Evolutionary conservation across 2,329 filamentous ascomycete genomes (phyloP), one percentile per base, ranked within the genome.

Genomic region (Parascedosporium putredinis): DNA sequence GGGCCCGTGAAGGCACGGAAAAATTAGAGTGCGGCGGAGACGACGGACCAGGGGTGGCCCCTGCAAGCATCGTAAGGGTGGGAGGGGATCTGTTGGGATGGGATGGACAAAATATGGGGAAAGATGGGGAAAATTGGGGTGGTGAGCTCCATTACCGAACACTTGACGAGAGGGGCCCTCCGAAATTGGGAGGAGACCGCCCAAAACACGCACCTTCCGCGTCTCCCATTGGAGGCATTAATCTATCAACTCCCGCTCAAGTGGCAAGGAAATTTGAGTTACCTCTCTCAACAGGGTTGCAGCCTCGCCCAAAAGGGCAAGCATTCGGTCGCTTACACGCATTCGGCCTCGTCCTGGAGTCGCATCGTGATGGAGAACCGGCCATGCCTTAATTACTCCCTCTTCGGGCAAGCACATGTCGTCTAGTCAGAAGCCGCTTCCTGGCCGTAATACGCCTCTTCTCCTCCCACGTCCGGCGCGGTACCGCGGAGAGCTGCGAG

Each of bases 211-310:
- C n/a, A n/a, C n/a, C n/a, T n/a, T n/a, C n/a, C n/a, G n/a, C n/a
- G n/a, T n/a, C n/a, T 42, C 38, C 36, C 18, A 42, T 42, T 42
- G 38, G 38, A 42, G 38, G 38, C 38, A 42, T 42, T 42, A 42
- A 42, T 20, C 20, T 42, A 16, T 6, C 20, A 20, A 20, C 20
- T 42, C 20, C 38, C 38, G 23, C 20, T 10, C 38, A 42, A 20
- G 38, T 14, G 16, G 38, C 18, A 5, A 42, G 38, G 38, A 42
- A 42, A 42, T 42, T 42, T 42, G 38, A 42, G 12, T 20, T 20
- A 10, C 18, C 18, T 42, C 38, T 42, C 38, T 42, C n/a, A 20
- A 42, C 12, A 42, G 9, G 38, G 38, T 42, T 24, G 38, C 38
- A 16, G 16, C 38, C 38, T 20, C 10, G 18, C 38, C 38, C 10